These are phyloP conservation scores for Hypoxylon sp. DNA, from an alignment of 2,329 filamentous ascomycete genomes.

Conservation along the genomic window DNA sequence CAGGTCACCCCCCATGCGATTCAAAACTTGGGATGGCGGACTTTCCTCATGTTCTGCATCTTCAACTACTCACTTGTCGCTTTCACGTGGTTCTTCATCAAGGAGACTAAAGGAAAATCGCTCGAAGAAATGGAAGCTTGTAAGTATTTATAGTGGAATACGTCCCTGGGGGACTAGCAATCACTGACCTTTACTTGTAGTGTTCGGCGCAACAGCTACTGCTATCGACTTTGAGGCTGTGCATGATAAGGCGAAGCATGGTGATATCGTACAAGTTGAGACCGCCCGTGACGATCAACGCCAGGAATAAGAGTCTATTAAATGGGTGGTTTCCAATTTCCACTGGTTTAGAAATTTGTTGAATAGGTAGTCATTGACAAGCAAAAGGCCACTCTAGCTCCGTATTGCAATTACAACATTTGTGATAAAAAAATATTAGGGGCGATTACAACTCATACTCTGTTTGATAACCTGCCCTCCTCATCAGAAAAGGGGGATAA, in stretches of 20 bases:
- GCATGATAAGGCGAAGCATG: conserved; percentile 14
- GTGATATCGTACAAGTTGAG: background rate
- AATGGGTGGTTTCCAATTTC: background rate
- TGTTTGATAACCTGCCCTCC: conserved; percentile 37
- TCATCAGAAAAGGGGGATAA: conserved; percentile 41
- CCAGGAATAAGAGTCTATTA: background rate
- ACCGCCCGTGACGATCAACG: background rate
- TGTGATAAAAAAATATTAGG: background rate
- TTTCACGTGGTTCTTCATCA: conserved; percentile 31
- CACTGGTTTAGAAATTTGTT: too few relatives aligned
- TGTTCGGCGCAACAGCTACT: conserved; percentile 35
- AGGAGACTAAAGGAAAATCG: conserved; percentile 35
- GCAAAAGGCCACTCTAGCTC: background rate
- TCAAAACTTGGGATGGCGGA: conserved; percentile 62
- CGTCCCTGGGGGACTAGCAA: background rate
- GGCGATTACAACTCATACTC: conserved; percentile 21
- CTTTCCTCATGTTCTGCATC: conserved; percentile 59
- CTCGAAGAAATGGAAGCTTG: conserved; percentile 29
- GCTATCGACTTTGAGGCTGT: conserved; percentile 41
- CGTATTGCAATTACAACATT: background rate
- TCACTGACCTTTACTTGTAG: conserved; percentile 16
- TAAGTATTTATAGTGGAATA: conserved; percentile 3
- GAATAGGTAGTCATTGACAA: too few relatives aligned
- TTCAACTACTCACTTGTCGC: conserved; percentile 32
- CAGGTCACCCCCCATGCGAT: conserved; percentile 65